Base-by-base conservation (phyloP, 306 rosid genomes). In the Psophocarpus tetragonolobus region DNA sequence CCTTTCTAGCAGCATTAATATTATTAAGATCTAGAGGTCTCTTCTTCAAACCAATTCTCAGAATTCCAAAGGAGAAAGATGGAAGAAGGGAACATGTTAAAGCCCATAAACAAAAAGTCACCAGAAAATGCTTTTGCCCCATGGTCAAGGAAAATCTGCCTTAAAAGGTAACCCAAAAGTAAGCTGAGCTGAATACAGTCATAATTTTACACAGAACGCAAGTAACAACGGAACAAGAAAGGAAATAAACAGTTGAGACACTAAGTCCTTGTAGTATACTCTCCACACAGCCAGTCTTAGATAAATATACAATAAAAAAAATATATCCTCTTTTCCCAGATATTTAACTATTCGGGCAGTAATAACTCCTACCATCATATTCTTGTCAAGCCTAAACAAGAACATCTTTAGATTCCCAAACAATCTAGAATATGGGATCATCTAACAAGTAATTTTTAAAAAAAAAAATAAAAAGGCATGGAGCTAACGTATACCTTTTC, bases 1-100 rank as follows among this genome's bases (percentile, higher is more conserved):
- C 73, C 48, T 78, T 68, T 68, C 78, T 89, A 39, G 87, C 88
- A 61, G 87, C 93, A 50, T 82, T 79, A 71, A 93, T 71, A 71
- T 83, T 79, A 11, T 84, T 76, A 82, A 91, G 82, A 82, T 91
- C 92, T 47, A 90, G 87, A 74, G 73, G 84, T 36, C 85, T 83
- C 88, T 91, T 93, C 88, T 83, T 87, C 84, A 93, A 83, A 68
- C 87, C 79, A 27, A 91, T 72, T 75, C 92, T 87, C 81, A 83
- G 24, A 44, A 91, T 78, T 57, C 86, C 98, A 71, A 33, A 61
- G 27, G 98, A 91, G 70, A 87, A 91, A 78, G 80, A 68, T 67
- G 90, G 91, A 75, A 91, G 84, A 68, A 90, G 67, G 13, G 90
- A 80, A 76, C 86, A 84, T 72, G 80, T 75, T 47, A 93, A 81